These are phyloP conservation scores for Lachancea waltii DNA, from an alignment of 805 yeast genomes.

Conservation along the genomic window DNA sequence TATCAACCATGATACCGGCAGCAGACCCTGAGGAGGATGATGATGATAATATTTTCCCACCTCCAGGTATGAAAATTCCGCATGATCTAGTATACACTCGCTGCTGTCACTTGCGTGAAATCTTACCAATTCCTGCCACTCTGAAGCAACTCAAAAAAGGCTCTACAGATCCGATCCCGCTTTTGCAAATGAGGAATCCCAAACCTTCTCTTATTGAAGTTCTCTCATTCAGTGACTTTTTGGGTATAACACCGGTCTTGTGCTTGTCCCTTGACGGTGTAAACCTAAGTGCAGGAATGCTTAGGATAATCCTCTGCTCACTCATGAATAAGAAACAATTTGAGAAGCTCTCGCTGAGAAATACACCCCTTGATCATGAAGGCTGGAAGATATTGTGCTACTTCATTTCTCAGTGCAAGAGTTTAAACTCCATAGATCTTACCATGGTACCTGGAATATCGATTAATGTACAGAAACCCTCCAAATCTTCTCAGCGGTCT, in stretches of 20 bases:
- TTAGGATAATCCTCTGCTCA: conserved; percentile 60
- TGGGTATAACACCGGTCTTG: conserved; percentile 76
- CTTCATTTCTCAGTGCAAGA: conserved; percentile 61
- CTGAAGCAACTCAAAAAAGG: conserved; percentile 69
- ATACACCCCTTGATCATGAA: conserved; percentile 63
- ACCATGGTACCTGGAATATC: conserved; percentile 42
- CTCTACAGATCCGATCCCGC: conserved; percentile 73
- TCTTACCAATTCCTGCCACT: conserved; percentile 86
- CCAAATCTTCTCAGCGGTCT: conserved; percentile 28
- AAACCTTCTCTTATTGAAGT: conserved; percentile 84
- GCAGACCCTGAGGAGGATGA: conserved; percentile 14
- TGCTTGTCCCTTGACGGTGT: conserved; percentile 80
- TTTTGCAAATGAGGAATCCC: conserved; percentile 73
- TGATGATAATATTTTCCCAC: conserved; percentile 27
- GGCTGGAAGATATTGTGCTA: conserved; percentile 83
- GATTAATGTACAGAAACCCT: conserved; percentile 35
- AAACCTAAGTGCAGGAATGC: conserved; percentile 64
- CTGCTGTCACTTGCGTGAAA: conserved; percentile 89
- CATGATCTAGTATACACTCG: conserved; percentile 79
- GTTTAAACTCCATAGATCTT: conserved; percentile 54
- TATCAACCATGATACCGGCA: conserved; percentile 17
- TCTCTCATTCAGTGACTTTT: conserved; percentile 78
- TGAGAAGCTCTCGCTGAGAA: conserved; percentile 69
- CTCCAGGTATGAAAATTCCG: conserved; percentile 31
- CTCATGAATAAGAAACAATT: conserved; percentile 56